These are phyloP conservation scores for Penicillium sp. DNA, from an alignment of 2,329 filamentous ascomycete genomes.

Conservation along the genomic window DNA sequence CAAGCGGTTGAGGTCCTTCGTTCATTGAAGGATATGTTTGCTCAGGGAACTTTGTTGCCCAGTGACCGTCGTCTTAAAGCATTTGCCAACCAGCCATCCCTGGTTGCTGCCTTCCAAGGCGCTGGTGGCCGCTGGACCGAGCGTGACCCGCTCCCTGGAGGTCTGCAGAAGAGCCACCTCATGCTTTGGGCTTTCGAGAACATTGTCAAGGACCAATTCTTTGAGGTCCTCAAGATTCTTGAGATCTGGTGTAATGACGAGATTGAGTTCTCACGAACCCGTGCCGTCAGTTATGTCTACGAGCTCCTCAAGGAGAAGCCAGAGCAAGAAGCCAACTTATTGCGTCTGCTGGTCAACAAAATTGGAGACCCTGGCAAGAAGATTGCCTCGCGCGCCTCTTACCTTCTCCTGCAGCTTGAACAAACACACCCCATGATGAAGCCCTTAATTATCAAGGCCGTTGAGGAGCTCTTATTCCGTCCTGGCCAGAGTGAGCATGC, in stretches of 20 bases:
- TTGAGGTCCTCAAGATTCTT: slow-evolving; percentile 86
- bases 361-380: slow-evolving; percentile 94
- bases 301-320: slow-evolving; percentile 92
- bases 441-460: slow-evolving; percentile 74
- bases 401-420: slow-evolving; percentile 88
- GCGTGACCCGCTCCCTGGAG: slow-evolving; percentile 70
- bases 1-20: slow-evolving; percentile 91
- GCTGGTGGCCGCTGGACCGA: slow-evolving; percentile 64
- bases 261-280: slow-evolving; percentile 86
- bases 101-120: slow-evolving; percentile 70
- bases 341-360: slow-evolving; percentile 92
- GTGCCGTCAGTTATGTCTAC: slow-evolving; percentile 87
- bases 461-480: slow-evolving; percentile 87
- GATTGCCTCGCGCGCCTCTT: slow-evolving; percentile 89
- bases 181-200: slow-evolving; percentile 91
- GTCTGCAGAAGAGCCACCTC: slow-evolving; percentile 73
- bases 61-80: slow-evolving; percentile 75
- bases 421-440: slow-evolving; percentile 94
- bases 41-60: slow-evolving; percentile 82
- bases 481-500: slow-evolving; percentile 85
- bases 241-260: slow-evolving; percentile 95
- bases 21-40: slow-evolving; percentile 90
- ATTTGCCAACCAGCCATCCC: slow-evolving; percentile 76
- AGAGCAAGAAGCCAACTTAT: slow-evolving; percentile 91
- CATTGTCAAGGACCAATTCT: slow-evolving; percentile 92